A percentile compares a stretch with the other conserved stretches of the same genome.
These are phyloP conservation scores for Plenodomus tracheiphilus DNA, from an alignment of 2,329 filamentous ascomycete species.

Conservation along the genomic window DNA sequence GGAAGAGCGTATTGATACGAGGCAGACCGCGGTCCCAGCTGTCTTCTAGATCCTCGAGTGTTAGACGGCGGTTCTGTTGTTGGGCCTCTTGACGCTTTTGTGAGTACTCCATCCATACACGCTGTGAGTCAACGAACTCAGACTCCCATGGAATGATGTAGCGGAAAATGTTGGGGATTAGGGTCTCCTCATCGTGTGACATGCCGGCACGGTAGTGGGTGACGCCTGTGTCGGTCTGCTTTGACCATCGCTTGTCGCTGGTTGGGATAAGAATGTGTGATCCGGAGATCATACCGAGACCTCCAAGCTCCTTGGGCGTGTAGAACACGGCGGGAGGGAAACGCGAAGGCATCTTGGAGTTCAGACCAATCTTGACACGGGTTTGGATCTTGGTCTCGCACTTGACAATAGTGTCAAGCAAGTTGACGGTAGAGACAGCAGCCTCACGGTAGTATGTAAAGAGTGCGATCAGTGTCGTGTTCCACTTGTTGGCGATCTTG, in stretches of 20 bases:
- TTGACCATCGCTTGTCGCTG: conserved; percentile 97
- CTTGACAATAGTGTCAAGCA: conserved; percentile 97
- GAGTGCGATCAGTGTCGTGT: conserved; percentile 92
- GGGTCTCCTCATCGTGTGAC: conserved; percentile 95
- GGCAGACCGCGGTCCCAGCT: conserved; percentile 98
- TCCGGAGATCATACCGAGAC: conserved; percentile 97
- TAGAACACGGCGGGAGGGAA: conserved; percentile 99
- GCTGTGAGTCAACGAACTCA: conserved; percentile 97
- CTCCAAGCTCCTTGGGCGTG: conserved; percentile 95
- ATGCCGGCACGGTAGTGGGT: conserved; percentile 97
- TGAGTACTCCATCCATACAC: conserved; percentile 98
- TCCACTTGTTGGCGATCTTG: conserved; percentile 99
- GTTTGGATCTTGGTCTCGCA: conserved; percentile 99
- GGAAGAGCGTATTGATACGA: conserved; percentile 97
- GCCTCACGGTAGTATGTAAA: conserved; percentile 99
- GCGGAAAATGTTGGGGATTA: conserved; percentile 98
- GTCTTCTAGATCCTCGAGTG: conserved; percentile 93
- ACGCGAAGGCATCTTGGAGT: conserved; percentile 99
- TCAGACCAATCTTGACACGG: conserved; percentile 95
- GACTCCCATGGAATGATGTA: conserved; percentile 99
- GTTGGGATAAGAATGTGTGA: conserved; percentile 97
- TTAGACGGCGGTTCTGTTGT: conserved; percentile 92
- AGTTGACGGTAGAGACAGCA: conserved; percentile 89
- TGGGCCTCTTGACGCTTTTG: conserved; percentile 97
- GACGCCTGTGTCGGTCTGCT: conserved; percentile 95